Conservation (phyloP, 768 basidiomycete genomes). For the Agrocybe praecox region DNA sequence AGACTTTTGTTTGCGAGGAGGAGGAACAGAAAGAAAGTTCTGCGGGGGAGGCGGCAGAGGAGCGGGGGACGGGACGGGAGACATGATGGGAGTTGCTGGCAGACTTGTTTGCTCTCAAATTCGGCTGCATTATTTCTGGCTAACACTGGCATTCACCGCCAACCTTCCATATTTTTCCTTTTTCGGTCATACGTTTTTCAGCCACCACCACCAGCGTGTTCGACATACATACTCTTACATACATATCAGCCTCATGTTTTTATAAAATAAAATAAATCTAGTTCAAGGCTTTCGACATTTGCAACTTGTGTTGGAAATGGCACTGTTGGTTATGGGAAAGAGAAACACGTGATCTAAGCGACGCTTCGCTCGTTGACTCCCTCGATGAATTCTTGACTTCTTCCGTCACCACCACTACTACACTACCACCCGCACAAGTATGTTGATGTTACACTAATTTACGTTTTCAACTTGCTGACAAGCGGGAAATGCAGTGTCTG, state of each 20-base stretch:
- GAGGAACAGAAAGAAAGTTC: slow-evolving; percentile 23
- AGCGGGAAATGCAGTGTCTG: slow-evolving; percentile 46
- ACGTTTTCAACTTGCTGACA: slow-evolving; percentile 6
- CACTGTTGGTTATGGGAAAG: no score
- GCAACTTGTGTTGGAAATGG: no score
- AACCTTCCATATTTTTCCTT: slow-evolving; percentile 38
- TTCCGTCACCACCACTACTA: slow-evolving; percentile 15
- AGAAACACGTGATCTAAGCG: slow-evolving; percentile 11
- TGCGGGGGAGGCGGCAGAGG: slow-evolving; percentile 43
- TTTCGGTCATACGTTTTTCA: slow-evolving; percentile 24
- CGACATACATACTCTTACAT: no score
- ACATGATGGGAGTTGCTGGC: slow-evolving; percentile 57
- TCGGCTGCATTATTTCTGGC: slow-evolving; percentile 25
- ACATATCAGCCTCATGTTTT: not conserved
- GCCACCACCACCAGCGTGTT: slow-evolving; percentile 13
- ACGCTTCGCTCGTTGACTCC: slow-evolving; percentile 6
- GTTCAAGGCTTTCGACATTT: no score
- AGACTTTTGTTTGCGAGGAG: slow-evolving; percentile 50
- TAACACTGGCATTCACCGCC: slow-evolving; percentile 16
- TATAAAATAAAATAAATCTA: no score
- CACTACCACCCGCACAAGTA: slow-evolving; percentile 13
- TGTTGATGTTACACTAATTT: slow-evolving; percentile 3
- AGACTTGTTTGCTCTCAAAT: slow-evolving; percentile 30
- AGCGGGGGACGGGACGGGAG: slow-evolving; percentile 61
- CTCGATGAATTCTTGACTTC: not conserved